Conservation (phyloP, 2,329 filamentous ascomycete species). For the Curvularia eragrostidis region DNA sequence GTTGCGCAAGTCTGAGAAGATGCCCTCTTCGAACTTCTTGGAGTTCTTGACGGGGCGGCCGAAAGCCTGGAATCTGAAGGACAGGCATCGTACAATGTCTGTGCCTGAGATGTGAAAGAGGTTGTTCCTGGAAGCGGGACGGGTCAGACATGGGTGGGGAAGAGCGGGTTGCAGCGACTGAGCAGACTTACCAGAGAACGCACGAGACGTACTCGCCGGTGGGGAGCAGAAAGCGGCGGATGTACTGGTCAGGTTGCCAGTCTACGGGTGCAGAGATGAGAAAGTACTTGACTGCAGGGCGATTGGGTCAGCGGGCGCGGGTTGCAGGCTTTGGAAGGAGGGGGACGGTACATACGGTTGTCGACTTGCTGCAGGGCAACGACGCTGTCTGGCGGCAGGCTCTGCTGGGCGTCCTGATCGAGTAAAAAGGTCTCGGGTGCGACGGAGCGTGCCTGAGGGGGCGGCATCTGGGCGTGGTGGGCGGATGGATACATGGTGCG, state of each 20-base stretch:
- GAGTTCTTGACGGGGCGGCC: conserved; percentile 98
- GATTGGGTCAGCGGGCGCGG: conserved; percentile 38
- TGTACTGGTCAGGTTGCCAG: conserved; percentile 96
- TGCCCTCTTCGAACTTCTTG: conserved; percentile 99
- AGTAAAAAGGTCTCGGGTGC: conserved; percentile 99
- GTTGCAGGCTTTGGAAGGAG: conserved; percentile 20
- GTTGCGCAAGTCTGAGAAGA: conserved; percentile 98
- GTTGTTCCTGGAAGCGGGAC: conserved; percentile 73
- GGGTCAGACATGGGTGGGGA: conserved; percentile 34
- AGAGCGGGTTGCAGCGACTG: neutral
- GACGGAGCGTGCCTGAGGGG: conserved; percentile 70
- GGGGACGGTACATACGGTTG: conserved; percentile 73
- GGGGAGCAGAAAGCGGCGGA: conserved; percentile 90
- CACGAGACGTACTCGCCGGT: conserved; percentile 99
- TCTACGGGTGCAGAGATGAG: conserved; percentile 98
- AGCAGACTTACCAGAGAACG: conserved; percentile 74
- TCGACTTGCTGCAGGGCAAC: conserved; percentile 98
- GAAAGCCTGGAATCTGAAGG: conserved; percentile 98
- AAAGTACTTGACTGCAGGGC: conserved; percentile 89
- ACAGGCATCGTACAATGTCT: conserved; percentile 96
- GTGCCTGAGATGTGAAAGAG: conserved; percentile 99
- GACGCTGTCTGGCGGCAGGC: conserved; percentile 93
- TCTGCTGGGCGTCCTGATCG: conserved; percentile 95
- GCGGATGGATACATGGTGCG: conserved; percentile 57
- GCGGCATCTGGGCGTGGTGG: conserved; percentile 80